Percentiles rank a stretch among this genome's conserved stretches.
Conservation (phyloP, 139 green algal species). For the Haematococcus lacustris region DNA sequence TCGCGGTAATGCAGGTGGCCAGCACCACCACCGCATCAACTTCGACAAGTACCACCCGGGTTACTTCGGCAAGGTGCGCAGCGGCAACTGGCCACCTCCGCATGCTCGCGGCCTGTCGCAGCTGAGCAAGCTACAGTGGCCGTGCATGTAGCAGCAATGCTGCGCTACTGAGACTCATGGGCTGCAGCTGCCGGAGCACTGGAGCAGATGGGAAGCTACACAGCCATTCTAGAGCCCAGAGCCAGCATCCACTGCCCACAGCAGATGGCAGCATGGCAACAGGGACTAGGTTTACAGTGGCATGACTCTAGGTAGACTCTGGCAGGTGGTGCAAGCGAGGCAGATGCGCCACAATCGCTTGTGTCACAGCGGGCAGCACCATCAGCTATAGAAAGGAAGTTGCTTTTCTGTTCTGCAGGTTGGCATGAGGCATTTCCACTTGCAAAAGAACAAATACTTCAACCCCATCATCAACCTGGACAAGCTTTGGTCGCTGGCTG, state of each 20-base stretch:
- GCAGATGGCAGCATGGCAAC: too few species aligned
- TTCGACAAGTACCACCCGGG: slow-evolving; percentile 98
- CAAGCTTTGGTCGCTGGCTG: slow-evolving; percentile 92
- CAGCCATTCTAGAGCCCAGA: neutral
- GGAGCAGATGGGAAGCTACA: neutral
- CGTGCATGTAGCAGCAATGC: too few species aligned
- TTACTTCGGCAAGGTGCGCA: slow-evolving; percentile 91
- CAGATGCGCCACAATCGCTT: neutral
- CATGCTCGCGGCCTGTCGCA: neutral
- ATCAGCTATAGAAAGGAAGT: too few species aligned
- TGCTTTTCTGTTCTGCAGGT: slow-evolving; percentile 51
- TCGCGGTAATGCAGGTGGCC: slow-evolving; percentile 97
- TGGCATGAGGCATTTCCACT: slow-evolving; percentile 98
- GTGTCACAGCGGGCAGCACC: neutral
- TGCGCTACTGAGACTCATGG: too few species aligned
- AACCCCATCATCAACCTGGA: slow-evolving; percentile 97
- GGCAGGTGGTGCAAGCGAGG: neutral
- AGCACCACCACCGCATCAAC: slow-evolving; percentile 98
- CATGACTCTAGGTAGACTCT: neutral
- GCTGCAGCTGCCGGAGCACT: neutral
- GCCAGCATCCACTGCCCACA: neutral
- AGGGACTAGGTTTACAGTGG: neutral
- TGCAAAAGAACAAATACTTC: slow-evolving; percentile 91
- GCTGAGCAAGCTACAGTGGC: neutral
- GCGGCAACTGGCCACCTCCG: neutral